These are phyloP conservation scores for Athelia psychrophila DNA, from an alignment of 1,284 basidiomycete species.

Conservation along the genomic window DNA sequence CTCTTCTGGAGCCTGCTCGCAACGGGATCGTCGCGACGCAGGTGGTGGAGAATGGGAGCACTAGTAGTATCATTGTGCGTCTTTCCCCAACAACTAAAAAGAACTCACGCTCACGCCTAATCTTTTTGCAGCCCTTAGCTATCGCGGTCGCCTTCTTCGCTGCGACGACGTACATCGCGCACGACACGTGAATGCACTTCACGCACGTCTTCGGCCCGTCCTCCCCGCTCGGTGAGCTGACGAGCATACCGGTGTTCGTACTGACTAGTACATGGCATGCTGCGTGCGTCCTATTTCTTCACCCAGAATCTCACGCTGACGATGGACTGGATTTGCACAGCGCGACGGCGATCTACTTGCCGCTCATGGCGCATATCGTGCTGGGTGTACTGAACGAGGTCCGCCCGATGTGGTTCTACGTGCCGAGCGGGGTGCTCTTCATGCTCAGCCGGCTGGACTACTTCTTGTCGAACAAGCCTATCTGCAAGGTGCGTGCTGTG, in stretches of 20 bases:
- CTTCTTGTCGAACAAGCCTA: constrained; percentile 72
- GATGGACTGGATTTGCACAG: constrained; percentile 36
- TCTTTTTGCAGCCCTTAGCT: constrained; percentile 43
- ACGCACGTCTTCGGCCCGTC: constrained; percentile 60
- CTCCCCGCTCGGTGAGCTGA: constrained; percentile 50
- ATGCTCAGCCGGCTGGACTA: constrained; percentile 74
- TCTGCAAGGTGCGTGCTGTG: constrained; percentile 73
- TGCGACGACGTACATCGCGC: constrained; percentile 72
- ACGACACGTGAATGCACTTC: constrained; percentile 71
- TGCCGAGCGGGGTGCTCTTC: constrained; percentile 65
- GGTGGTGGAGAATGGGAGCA: constrained; percentile 80
- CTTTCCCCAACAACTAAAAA: too few relatives aligned
- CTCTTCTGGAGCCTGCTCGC: constrained; percentile 78
- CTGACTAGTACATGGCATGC: constrained; percentile 85
- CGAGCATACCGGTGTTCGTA: constrained; percentile 72
- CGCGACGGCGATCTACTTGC: constrained; percentile 63
- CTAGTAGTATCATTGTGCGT: constrained; percentile 65
- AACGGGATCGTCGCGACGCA: constrained; percentile 83
- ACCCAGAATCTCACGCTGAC: constrained; percentile 1
- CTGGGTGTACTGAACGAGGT: constrained; percentile 67
- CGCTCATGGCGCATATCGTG: constrained; percentile 75
- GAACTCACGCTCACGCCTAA: not conserved
- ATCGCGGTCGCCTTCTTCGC: constrained; percentile 63
- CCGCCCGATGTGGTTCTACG: constrained; percentile 70
- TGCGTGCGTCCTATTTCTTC: constrained; percentile 43